Evolutionary conservation across 306 rosid species (phyloP), one percentile per base, ranked within the genome.

Genomic region (Medicago arabica): DNA sequence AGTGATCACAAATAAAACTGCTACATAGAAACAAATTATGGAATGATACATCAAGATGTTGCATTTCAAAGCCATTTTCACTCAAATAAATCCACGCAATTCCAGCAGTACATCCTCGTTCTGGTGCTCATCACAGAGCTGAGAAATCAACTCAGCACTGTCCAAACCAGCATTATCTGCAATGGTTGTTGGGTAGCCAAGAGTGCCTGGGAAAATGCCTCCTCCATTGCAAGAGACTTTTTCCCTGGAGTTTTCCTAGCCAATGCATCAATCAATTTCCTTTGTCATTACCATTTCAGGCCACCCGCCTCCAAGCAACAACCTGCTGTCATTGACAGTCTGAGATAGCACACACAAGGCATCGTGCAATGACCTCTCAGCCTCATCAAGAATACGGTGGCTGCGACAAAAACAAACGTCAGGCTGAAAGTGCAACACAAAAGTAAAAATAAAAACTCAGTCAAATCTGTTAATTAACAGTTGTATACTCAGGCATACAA

Each of bases 141-240:
- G 90, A 78, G 99, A 93, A 77, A 95, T 70, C 87, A 95, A 85
- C 77, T 92, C 97, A 14, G 99, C 99, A 84, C 97, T 95, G 85
- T 95, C 97, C 90, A 96, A 82, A 74, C 99, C 98, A 76, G 99
- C 99, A 89, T 96, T 96, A 81, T 92, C 98, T 53, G 98, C 96
- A 60, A 96, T 96, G 75, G 82, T 96, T 11, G 96, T 96, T 53
- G 98, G 98, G 77, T 96, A 75, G 98, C 86, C 81, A 71, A 83
- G 43, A 90, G 93, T 74, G 99, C 97, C 53, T 90, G 82, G 16
- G 99, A 90, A 83, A 96, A 96, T 9, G 98, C 98, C 83, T 96
- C 98, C 82, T 96, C 99, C 13, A 92, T 92, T 61, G 99, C 99
- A 59, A 92, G 98, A 46, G 99, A 88, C 82, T 85, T 92, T 89